Evolutionary conservation across 2,329 filamentous ascomycete species (phyloP), one percentile per base, ranked within the genome.

Genomic region (Mollisiaceae sp.): DNA sequence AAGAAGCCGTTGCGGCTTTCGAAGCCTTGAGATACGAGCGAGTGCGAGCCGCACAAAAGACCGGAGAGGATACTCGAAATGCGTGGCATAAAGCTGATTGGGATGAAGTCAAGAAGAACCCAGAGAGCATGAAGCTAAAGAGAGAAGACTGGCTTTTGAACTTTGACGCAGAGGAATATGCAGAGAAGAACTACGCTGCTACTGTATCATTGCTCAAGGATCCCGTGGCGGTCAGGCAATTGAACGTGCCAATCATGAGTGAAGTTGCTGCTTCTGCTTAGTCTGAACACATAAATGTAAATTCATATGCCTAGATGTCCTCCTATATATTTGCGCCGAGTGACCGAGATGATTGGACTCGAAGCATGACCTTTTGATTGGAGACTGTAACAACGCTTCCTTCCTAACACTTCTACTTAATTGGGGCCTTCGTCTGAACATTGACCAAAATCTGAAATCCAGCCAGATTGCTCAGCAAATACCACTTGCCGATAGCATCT

Each of bases 41-140:
- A 45, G 71, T 71, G 9, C 50, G 62, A 41, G 65, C 63, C 22
- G 68, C 70, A 8, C 71, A 72, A 59, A 72, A 72, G 59, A 72
- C 70, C 0, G 71, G 71, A 18, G 68, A 70, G 32, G 67, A 62
- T 20, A 72, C 69, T 0, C 60, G 69, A 52, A 63, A 71, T 57
- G 63, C 43, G 32, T 72, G 68, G 68, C 70, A 72, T 57, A 69
- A 71, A 43, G 68, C 69, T 3, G 58, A 71, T 59, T 73, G 63
- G 60, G 67, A 71, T 12, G 65, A 66, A 8, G 71, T 70, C 2
- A 70, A 68, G 61, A 69, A 73, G 64, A 65, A 72, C 32, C 70
- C 71, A 4, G 65, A 69, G 9, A 68, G 63, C 27, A 71, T 72
- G 64, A 66, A 66, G 43, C 45, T 70, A 43, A 66, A 67, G 60